Percentiles rank a stretch among this genome's conserved stretches.
Conservation (phyloP, 345 rosid species). For the Moricandia arvensis region DNA sequence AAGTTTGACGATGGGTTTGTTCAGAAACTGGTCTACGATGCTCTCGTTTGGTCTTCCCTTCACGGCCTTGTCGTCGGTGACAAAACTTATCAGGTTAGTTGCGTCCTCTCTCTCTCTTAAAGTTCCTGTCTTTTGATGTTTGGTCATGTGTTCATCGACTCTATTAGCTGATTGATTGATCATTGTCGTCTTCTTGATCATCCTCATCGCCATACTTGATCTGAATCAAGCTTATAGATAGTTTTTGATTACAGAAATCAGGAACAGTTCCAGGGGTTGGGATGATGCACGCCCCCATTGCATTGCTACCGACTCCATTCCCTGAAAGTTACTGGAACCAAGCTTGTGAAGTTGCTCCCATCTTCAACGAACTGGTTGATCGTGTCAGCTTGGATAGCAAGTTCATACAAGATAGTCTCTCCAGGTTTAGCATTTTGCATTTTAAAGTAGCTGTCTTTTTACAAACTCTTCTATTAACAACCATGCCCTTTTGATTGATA, state of each 20-base stretch:
- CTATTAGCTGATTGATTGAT: background rate
- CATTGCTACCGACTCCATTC: slow-evolving; percentile 71
- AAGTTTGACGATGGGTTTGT: slow-evolving; percentile 57
- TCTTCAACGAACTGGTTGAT: slow-evolving; percentile 90
- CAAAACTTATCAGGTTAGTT: slow-evolving; percentile 55
- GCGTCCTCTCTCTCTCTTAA: background rate
- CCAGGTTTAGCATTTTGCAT: slow-evolving; percentile 55
- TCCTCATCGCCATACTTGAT: background rate
- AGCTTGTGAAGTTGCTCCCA: slow-evolving; percentile 89
- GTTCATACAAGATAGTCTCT: slow-evolving; percentile 74
- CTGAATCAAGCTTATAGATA: background rate
- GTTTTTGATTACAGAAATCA: slow-evolving; percentile 58
- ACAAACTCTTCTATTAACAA: background rate
- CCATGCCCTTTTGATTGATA: slow-evolving; percentile 26
- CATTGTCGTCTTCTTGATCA: background rate
- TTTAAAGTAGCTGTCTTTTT: background rate
- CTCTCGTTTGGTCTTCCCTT: slow-evolving; percentile 97
- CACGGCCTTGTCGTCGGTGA: slow-evolving; percentile 95
- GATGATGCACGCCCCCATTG: slow-evolving; percentile 81
- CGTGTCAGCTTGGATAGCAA: slow-evolving; percentile 93
- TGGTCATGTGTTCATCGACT: background rate
- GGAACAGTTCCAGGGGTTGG: slow-evolving; percentile 94
- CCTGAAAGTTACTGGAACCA: slow-evolving; percentile 68
- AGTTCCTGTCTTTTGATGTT: slow-evolving; percentile 12
- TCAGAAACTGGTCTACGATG: slow-evolving; percentile 72